These are phyloP conservation scores for Penicillium cataractarum DNA, from an alignment of 495 filamentous ascomycete genomes.

Conservation along the genomic window DNA sequence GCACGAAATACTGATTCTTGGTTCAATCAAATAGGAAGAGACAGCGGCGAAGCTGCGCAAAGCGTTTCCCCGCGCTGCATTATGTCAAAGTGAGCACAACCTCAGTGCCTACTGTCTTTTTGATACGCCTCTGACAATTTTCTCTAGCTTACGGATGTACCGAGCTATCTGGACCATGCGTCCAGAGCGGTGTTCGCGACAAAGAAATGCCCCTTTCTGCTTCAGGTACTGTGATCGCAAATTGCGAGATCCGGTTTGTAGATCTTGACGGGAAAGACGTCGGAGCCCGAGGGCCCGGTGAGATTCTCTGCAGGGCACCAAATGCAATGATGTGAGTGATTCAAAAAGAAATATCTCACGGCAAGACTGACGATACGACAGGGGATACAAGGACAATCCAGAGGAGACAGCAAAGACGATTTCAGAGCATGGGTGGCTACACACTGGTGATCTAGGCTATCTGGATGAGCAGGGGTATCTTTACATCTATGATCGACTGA, in stretches of 20 bases:
- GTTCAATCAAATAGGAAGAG: not conserved
- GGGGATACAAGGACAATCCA: conserved; percentile 14
- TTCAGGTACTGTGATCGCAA: conserved; percentile 16
- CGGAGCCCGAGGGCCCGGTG: conserved; percentile 8
- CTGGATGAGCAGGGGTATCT: conserved; percentile 40
- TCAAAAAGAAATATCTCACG: not conserved
- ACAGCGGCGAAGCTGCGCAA: conserved; percentile 13
- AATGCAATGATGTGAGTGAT: conserved; percentile 18
- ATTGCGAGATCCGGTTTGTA: conserved; percentile 17
- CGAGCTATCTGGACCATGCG: conserved; percentile 12
- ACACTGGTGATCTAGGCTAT: conserved; percentile 59
- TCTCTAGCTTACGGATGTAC: conserved; percentile 16
- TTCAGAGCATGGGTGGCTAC: conserved; percentile 45
- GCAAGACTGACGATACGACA: not conserved
- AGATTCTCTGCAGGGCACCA: conserved; percentile 14
- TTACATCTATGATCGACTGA: conserved; percentile 40
- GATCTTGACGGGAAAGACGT: conserved; percentile 14
- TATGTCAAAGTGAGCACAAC: conserved; percentile 14
- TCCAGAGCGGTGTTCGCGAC: conserved; percentile 18
- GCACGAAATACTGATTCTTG: not conserved
- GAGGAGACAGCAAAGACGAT: conserved; percentile 7
- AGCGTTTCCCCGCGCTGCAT: conserved; percentile 7
- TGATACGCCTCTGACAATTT: not conserved
- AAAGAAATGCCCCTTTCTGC: conserved; percentile 12
- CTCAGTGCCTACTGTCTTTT: not conserved